Conservation (phyloP, 2,329 filamentous ascomycete species). For the Didymella lethalis region DNA sequence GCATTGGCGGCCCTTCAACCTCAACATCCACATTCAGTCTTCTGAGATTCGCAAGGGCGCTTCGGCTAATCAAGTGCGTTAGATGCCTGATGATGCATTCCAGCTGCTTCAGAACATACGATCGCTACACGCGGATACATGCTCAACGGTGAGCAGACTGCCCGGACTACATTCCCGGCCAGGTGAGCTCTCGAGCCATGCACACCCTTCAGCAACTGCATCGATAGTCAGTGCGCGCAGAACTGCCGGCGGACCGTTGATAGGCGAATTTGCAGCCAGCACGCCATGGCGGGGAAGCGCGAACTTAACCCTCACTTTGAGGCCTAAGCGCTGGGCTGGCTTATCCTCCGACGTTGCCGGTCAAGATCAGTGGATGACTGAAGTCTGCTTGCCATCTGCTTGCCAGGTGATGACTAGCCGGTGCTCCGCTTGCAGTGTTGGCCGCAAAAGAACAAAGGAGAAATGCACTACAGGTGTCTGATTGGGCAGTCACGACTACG, state of each 20-base stretch:
- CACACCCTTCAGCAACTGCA: constrained; percentile 1
- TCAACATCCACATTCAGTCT: constrained; percentile 1
- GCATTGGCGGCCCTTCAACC: constrained; percentile 7
- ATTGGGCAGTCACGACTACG: neutral
- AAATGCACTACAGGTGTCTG: neutral
- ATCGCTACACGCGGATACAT: neutral
- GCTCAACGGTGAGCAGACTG: neutral
- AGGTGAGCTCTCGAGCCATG: neutral
- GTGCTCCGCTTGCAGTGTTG: constrained; percentile 1
- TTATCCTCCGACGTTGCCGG: neutral
- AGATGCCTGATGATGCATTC: neutral
- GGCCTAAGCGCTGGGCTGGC: constrained; percentile 8
- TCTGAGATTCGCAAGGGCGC: neutral
- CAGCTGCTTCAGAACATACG: neutral
- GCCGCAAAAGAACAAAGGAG: constrained; percentile 3
- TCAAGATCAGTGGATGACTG: neutral
- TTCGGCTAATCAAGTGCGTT: neutral
- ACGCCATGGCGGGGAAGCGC: constrained; percentile 16
- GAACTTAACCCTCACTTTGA: constrained; percentile 6
- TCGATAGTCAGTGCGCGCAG: constrained; percentile 3
- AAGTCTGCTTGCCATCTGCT: neutral
- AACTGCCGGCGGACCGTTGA: constrained; percentile 4
- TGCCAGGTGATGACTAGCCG: constrained; percentile 3
- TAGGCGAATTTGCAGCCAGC: constrained; percentile 5
- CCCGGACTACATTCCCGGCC: neutral